A percentile compares a stretch with the other conserved stretches of the same genome.
phyloP scores from a whole-genome alignment of 768 basidiomycete genomes.

The Calocera cornea region DNA sequence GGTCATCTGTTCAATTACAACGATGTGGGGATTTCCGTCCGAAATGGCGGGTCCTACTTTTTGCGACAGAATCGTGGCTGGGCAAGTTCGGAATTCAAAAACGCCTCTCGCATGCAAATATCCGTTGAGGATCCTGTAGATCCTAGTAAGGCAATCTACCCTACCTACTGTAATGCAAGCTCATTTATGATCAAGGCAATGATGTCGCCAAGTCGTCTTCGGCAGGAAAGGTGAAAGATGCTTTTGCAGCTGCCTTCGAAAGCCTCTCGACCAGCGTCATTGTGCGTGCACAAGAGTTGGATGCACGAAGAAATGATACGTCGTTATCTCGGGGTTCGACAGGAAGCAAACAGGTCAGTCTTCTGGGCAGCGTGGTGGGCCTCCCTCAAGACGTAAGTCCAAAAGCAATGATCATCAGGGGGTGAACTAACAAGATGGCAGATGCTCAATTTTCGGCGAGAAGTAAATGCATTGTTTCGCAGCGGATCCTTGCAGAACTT shows the following conservation, averaged over 20 bases:
- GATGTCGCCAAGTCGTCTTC: slow-evolving; percentile 87
- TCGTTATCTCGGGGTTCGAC: slow-evolving; percentile 31
- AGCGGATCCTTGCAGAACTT: slow-evolving; percentile 44
- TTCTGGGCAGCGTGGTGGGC: slow-evolving; percentile 65
- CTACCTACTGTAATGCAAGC: slow-evolving; percentile 6
- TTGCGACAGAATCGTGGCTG: slow-evolving; percentile 72
- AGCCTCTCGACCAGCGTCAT: slow-evolving; percentile 59
- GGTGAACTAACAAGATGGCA: slow-evolving; percentile 20
- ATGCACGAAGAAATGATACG: slow-evolving; percentile 40
- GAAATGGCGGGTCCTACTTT: slow-evolving; percentile 81
- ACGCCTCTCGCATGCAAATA: slow-evolving; percentile 37
- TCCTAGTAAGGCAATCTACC: slow-evolving; percentile 40
- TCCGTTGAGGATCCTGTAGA: slow-evolving; percentile 93
- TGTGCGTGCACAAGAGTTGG: slow-evolving; percentile 47
- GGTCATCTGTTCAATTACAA: slow-evolving; percentile 85
- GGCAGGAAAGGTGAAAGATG: slow-evolving; percentile 69
- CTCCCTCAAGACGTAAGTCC: slow-evolving; percentile 64
- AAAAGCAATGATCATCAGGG: not conserved
- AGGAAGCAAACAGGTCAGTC: slow-evolving; percentile 55
- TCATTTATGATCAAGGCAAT: slow-evolving; percentile 30
- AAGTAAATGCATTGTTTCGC: slow-evolving; percentile 58
- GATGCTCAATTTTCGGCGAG: slow-evolving; percentile 60
- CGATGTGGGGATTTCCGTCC: slow-evolving; percentile 75
- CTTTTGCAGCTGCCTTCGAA: slow-evolving; percentile 63
- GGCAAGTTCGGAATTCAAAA: slow-evolving; percentile 41